Percentiles rank a stretch among this genome's conserved stretches.
These are phyloP conservation scores for Erigeron canadensis DNA, from an alignment of 129 eudicot species.

Conservation along the genomic window DNA sequence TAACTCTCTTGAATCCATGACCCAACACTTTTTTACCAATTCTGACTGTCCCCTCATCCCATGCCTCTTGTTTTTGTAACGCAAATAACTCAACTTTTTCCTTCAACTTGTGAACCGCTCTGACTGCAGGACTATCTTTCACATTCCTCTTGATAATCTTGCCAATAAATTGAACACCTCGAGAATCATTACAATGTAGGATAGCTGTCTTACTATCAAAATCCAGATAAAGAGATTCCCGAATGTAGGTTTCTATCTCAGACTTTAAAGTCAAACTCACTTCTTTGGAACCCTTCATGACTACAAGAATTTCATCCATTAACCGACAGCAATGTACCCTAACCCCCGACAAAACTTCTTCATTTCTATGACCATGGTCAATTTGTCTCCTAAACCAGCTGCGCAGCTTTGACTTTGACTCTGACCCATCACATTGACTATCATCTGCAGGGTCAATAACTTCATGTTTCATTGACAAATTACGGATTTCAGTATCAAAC, in stretches of 20 bases:
- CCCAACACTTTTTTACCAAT: constrained; percentile 86
- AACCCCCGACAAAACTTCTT: constrained; percentile 24
- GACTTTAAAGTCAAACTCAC: constrained; percentile 53
- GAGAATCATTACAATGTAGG: constrained; percentile 44
- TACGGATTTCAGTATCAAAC: constrained; percentile 67
- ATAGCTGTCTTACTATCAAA: constrained; percentile 37
- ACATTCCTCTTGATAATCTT: constrained; percentile 45
- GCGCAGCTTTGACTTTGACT: constrained; percentile 57
- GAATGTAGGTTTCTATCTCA: constrained; percentile 62
- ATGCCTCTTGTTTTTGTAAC: constrained; percentile 68
- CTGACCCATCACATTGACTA: constrained; percentile 30
- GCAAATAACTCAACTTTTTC: constrained; percentile 78
- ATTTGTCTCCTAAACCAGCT: constrained; percentile 89
- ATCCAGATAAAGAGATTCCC: constrained; percentile 50
- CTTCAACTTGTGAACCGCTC: constrained; percentile 81
- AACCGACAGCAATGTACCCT: constrained; percentile 78
- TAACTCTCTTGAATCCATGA: constrained; percentile 89
- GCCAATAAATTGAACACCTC: constrained; percentile 67
- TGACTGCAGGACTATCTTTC: constrained; percentile 55
- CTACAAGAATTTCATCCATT: constrained; percentile 89
- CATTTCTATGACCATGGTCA: constrained; percentile 29
- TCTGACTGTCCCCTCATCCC: constrained; percentile 68
- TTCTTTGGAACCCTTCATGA: constrained; percentile 73
- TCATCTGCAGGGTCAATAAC: constrained; percentile 34
- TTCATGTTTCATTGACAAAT: constrained; percentile 82